Evolutionary conservation across 345 rosid species (phyloP), one percentile per base, ranked within the genome.

Genomic region (Aquilaria sinensis): DNA sequence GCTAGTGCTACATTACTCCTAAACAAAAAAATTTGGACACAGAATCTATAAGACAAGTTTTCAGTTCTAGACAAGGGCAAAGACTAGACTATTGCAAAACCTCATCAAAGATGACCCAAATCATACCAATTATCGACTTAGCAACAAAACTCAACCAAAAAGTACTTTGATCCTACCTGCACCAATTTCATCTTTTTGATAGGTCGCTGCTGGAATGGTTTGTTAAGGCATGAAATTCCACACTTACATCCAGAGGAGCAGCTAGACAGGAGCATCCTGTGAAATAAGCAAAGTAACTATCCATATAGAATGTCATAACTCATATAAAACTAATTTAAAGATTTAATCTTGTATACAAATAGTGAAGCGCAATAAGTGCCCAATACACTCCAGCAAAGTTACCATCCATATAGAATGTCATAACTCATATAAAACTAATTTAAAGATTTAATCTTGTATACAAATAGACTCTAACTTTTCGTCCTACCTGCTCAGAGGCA

Each of bases 211-310:
- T 95, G 99, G 67, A 95, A 95, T 56, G 99, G 96, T 74, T 90
- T 95, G 59, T 91, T 95, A 64, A 71, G 76, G 78, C 99, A 95
- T 62, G 77, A 75, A 62, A 67, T 72, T 66, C 94, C 96, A 76
- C 99, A 95, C 58, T 80, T 89, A 78, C 99, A 95, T 53, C 91
- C 87, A 3, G 96, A 85, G 31, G 98, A 95, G 80, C 99, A 95
- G 74, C 86, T 85, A 69, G 99, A 91, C 43, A 87, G 74, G 56
- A 95, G 79, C 99, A 91, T 87, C 83, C 99, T 95, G 74, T 62
- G 77, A 68, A 57, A 48, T 16, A 70, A 66, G 31, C 52, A 69
- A 47, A 23, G 15, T 55, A 48, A 62, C 56, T 50, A 48, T 16
- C 14, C 32, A 48, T 32, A 46, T 37, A 51, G 51, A 37, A 9